Base-by-base conservation (phyloP, 345 rosid genomes). In the Rhodamnia rubescens region DNA sequence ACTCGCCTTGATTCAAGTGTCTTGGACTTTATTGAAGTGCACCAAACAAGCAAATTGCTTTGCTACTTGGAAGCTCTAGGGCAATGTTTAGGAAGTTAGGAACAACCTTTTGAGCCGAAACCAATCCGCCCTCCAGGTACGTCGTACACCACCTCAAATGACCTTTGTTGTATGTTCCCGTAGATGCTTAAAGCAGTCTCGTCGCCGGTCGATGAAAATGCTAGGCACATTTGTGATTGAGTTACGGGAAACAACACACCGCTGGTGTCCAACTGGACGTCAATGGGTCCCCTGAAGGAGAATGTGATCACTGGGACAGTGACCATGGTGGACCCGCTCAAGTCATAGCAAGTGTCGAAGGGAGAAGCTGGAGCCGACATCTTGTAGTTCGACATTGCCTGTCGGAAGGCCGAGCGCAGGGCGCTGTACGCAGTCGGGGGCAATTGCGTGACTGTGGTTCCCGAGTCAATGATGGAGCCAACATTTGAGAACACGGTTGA, bases 341-440 rank as follows among this genome's bases (percentile, higher is more conserved):
- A 50, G 54, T 84, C 85, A 29, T 84, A 84, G 78, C 85, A 84
- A 18, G 85, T 84, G 80, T 84, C 85, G 36, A 18, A 3, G n/a
- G 3, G 0, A 26, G 52, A 21, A 4, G 24, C 16, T 5, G 85
- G 81, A 14, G 80, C 27, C 13, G 85, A 74, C 81, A 50, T 26
- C 21, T 29, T 74, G 80, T 84, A 84, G 7, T 47, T 42, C 0
- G 81, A 47, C 85, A 84, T 84, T 0, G 51, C 53, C 49, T 49
- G 40, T 44, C 50, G 75, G n/a, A 84, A 84, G 53, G 75, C 80
- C 5, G 78, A 26, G 29, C 80, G 59, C 8, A 84, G 55, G 24
- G 55, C 81, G 5, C 20, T 21, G 40, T 61, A 64, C 4, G 78
- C 85, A 1, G 80, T 47, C 8, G 42, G 81, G 49, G 85, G 85